Conservation (phyloP, 2,329 filamentous ascomycete genomes). For the Fusarium siculi region DNA sequence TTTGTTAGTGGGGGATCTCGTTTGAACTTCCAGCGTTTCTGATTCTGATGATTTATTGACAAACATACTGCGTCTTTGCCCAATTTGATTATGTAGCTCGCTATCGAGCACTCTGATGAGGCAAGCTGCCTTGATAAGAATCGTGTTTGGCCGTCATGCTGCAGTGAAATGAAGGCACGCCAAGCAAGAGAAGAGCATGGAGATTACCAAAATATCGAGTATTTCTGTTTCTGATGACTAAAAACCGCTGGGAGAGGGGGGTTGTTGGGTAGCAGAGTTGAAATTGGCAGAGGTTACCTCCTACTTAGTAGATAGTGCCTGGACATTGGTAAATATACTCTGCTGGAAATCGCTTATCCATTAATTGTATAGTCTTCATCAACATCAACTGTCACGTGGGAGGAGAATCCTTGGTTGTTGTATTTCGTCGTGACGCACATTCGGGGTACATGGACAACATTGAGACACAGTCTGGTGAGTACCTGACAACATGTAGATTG, state of each 20-base stretch:
- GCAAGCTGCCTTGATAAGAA: background rate
- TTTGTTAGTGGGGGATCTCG: conserved; percentile 9
- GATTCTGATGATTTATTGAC: conserved; percentile 17
- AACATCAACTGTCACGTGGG: conserved; percentile 37
- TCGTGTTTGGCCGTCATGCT: background rate
- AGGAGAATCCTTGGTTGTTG: background rate
- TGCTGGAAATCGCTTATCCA: background rate
- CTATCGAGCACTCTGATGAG: background rate
- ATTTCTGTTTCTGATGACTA: background rate
- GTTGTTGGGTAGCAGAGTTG: background rate
- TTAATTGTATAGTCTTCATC: conserved; percentile 26
- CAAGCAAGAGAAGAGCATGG: background rate
- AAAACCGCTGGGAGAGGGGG: background rate
- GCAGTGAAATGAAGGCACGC: background rate
- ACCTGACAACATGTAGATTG: conserved; percentile 27
- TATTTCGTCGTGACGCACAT: conserved; percentile 2
- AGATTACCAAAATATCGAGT: background rate
- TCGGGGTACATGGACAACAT: conserved; percentile 37
- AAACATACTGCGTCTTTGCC: conserved; percentile 16
- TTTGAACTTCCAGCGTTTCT: conserved; percentile 32
- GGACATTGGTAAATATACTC: background rate
- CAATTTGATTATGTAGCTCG: background rate
- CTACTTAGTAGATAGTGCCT: background rate
- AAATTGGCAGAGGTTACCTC: background rate
- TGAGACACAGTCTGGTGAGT: conserved; percentile 27